Conservation (phyloP, 163 green algal species). For the Scenedesmus sp. region DNA sequence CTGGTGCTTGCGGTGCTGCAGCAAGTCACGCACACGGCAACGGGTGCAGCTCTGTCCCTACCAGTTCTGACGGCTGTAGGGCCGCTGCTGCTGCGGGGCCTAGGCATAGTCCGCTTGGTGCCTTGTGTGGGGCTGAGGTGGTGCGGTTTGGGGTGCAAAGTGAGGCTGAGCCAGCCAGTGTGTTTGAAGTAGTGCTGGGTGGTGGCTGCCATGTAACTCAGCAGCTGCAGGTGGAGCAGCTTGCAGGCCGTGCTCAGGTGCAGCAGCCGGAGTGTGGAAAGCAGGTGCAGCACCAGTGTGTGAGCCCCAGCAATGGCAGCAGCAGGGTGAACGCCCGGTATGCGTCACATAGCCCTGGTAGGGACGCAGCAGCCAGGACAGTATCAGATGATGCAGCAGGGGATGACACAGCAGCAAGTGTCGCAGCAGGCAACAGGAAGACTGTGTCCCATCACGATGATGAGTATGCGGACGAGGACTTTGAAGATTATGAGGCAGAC, state of each 20-base stretch:
- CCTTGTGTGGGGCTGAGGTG: not conserved
- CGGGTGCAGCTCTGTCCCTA: not conserved
- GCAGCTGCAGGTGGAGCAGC: not conserved
- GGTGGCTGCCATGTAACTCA: not conserved
- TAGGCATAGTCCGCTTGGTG: not conserved
- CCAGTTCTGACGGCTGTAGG: constrained; percentile 9
- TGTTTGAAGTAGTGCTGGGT: constrained; percentile 26
- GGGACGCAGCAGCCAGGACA: not conserved
- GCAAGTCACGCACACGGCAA: not conserved
- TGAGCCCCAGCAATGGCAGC: not conserved
- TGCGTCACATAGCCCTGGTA: not conserved
- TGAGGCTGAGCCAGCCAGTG: not conserved
- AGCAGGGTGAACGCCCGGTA: not conserved
- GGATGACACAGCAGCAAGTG: not conserved
- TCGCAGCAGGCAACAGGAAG: not conserved
- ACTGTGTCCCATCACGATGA: not conserved
- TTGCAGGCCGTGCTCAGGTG: not conserved
- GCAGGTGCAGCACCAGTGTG: not conserved
- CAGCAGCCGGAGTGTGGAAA: not conserved
- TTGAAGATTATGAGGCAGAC: constrained; percentile 50
- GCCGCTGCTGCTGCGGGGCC: constrained; percentile 3
- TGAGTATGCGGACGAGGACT: constrained; percentile 50
- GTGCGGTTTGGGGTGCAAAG: constrained; percentile 20
- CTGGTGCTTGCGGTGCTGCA: not conserved
- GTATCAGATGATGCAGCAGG: not conserved